Conservation (phyloP, 441 rosid species). For the Biscutella laevigata region DNA sequence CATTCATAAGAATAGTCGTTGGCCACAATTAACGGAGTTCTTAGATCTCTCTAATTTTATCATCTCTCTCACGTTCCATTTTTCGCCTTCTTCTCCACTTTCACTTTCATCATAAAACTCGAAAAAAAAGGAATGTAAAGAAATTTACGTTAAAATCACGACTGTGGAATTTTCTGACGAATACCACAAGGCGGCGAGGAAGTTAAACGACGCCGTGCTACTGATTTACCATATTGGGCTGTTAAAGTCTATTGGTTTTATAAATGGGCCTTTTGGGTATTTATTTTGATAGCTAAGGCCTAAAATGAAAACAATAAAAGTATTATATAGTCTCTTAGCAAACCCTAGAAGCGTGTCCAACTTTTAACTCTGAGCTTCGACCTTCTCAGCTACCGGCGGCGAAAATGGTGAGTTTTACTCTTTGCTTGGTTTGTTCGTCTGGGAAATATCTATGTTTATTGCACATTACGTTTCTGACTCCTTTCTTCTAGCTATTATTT, state of each 20-base stretch:
- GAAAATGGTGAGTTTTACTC: conserved; percentile 21
- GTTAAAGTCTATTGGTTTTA: not conserved
- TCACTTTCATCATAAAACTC: no score
- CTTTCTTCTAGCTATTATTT: no score
- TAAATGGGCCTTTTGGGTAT: not conserved
- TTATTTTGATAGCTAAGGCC: not conserved
- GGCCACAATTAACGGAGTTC: conserved; percentile 2
- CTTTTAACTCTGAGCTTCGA: not conserved
- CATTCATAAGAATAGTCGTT: conserved; percentile 9
- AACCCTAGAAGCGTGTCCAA: not conserved
- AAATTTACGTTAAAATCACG: no score
- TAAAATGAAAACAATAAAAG: not conserved
- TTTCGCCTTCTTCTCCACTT: not conserved
- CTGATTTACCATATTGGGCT: not conserved
- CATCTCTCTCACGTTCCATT: not conserved
- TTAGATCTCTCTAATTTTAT: not conserved
- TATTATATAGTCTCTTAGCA: not conserved
- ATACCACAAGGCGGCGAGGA: no score
- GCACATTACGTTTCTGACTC: not conserved
- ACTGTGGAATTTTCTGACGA: no score
- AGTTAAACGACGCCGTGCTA: not conserved
- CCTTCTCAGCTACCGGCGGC: conserved; percentile 6
- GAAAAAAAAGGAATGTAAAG: no score
- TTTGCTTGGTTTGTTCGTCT: not conserved
- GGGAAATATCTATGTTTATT: not conserved